phyloP scores from a whole-genome alignment of 805 yeast genomes.

The Millerozyma miso region DNA sequence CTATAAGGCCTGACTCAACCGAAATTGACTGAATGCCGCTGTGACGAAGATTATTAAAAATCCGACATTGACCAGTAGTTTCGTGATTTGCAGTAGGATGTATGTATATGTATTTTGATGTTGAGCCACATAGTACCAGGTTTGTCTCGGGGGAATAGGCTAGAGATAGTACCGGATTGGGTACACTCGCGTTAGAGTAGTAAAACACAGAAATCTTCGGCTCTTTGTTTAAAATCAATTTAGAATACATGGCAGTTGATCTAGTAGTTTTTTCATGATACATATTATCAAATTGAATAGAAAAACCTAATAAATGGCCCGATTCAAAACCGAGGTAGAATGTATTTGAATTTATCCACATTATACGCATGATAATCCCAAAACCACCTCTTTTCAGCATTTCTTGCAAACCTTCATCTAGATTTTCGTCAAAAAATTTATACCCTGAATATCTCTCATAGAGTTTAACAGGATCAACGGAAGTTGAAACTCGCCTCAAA shows the following conservation, averaged over 20 bases:
- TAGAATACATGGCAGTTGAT: background rate
- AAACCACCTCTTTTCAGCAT: constrained; percentile 31
- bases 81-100: background rate
- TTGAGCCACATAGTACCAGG: constrained; percentile 42
- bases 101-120: constrained; percentile 27
- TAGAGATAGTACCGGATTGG: constrained; percentile 53
- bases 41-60: constrained; percentile 10
- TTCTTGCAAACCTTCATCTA: constrained; percentile 3
- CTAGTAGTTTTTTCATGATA: background rate
- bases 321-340: constrained; percentile 67
- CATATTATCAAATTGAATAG: constrained; percentile 11
- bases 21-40: constrained; percentile 21
- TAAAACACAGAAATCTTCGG: constrained; percentile 15
- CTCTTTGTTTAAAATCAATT: constrained; percentile 22
- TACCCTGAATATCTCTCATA: constrained; percentile 8
- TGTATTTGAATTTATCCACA: constrained; percentile 26
- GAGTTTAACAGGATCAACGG: constrained; percentile 22
- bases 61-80: background rate
- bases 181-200: constrained; percentile 36
- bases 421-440: constrained; percentile 8
- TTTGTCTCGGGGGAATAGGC: constrained; percentile 19
- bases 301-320: constrained; percentile 46
- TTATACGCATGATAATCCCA: constrained; percentile 66
- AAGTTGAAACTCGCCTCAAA: constrained; percentile 29
- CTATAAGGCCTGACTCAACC: constrained; percentile 22